These are phyloP conservation scores for Scedosporium apiospermum DNA, from an alignment of 2,329 filamentous ascomycete genomes.

Conservation along the genomic window DNA sequence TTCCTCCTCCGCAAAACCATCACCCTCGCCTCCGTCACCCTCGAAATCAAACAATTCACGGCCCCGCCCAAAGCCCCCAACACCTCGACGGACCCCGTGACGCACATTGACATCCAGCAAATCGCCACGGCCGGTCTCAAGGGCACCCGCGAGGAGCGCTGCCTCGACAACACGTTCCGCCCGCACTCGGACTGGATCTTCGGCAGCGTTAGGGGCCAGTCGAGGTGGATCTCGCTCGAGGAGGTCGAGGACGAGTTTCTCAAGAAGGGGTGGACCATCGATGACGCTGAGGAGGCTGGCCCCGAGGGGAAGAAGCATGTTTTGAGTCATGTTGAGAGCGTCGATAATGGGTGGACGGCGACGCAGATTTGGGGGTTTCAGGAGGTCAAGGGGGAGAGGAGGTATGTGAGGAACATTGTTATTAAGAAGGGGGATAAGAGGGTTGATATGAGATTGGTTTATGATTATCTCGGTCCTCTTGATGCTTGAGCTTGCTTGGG, in stretches of 20 bases:
- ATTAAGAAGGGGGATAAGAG: constrained; percentile 40
- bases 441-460: constrained; percentile 43
- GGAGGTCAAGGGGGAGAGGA: constrained; percentile 39
- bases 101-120: constrained; percentile 66
- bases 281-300: constrained; percentile 37
- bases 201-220: constrained; percentile 56
- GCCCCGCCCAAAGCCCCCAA: constrained; percentile 31
- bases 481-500: background rate
- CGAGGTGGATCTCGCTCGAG: constrained; percentile 35
- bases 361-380: constrained; percentile 54
- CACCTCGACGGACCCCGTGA: constrained; percentile 28
- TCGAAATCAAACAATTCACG: constrained; percentile 48
- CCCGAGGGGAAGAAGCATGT: constrained; percentile 54
- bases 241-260: constrained; percentile 47
- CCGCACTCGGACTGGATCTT: constrained; percentile 74
- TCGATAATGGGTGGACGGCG: constrained; percentile 44
- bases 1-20: constrained; percentile 68
- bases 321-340: constrained; percentile 50
- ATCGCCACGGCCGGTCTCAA: constrained; percentile 60
- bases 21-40: constrained; percentile 56
- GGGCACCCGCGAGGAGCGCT: constrained; percentile 49
- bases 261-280: constrained; percentile 49
- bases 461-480: constrained; percentile 34
- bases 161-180: constrained; percentile 41
- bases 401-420: constrained; percentile 43